Evolutionary conservation across 2,329 filamentous ascomycete species (phyloP), one percentile per base, ranked within the genome.

Genomic region (Aspergillus quadrilineatus): DNA sequence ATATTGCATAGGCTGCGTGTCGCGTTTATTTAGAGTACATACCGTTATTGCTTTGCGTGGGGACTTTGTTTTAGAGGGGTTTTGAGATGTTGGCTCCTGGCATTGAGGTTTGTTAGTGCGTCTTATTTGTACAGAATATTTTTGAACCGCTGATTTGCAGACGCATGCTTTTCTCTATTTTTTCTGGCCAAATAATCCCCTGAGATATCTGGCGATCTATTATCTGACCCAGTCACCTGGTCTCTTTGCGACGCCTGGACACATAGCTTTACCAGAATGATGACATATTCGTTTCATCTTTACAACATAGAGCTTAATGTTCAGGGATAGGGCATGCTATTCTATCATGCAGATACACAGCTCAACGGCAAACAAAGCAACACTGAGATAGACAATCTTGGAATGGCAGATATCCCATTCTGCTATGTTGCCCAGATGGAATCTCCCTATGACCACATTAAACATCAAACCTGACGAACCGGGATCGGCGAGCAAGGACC

Each of bases 21-120:
- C 14, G 55, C 39, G 39, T 22, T 50, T 53, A 57, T 22, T 50
- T 53, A 57, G 45, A 45, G 55, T 43, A 57, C 43, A 53, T 46
- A 32, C 14, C 46, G 37, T 41, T 53, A 45, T 48, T 41, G 39
- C 30, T 44, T 41, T 36, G 29, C 44, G 34, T 37, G 29, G 44
- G 55, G 37, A 15, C 30, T 48, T 47, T 22, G 46, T 32, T 54
- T 52, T 53, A 50, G 52, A 53, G 34, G 42, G 41, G 53, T 29
- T 9, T 44, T 56, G 45, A 30, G 45, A 42, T 52, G 36, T 56
- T 49, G n/a, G 37, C 50, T 49, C 39, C 39, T 53, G 26, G 41
- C 28, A 49, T n/a, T 53, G 49, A 47, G 41, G 41, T 44, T 7
- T 51, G 51, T 50, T 50, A 57, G 54, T 46, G 50, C 34, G 22